Conservation (phyloP, 108 stramenopile genomes). For the Stephanodiscus minutulus region DNA sequence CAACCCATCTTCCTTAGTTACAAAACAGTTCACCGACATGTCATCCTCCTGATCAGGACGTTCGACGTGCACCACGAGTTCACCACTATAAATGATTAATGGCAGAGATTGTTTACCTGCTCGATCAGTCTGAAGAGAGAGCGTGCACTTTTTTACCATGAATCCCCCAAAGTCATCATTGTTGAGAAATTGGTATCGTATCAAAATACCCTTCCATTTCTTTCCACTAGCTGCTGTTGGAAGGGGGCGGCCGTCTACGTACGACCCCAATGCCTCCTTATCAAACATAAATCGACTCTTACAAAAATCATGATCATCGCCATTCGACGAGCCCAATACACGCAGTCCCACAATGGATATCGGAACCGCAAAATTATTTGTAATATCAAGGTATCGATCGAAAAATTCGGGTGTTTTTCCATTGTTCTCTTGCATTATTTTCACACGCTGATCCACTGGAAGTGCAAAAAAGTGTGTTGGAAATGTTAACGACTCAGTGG, state of each 20-base stretch:
- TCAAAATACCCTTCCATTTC: constrained; percentile 28
- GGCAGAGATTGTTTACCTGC: constrained; percentile 46
- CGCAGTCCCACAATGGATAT: constrained; percentile 25
- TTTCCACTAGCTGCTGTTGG: constrained; percentile 17
- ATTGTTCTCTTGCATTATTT: constrained; percentile 6
- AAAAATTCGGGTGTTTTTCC: constrained; percentile 24
- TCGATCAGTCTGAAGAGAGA: constrained; percentile 35
- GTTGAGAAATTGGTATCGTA: constrained; percentile 28
- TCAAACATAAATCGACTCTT: constrained; percentile 25
- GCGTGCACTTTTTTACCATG: constrained; percentile 23
- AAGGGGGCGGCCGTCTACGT: neutral
- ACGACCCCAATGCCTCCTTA: neutral
- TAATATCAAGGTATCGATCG: constrained; percentile 35
- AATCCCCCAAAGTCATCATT: neutral
- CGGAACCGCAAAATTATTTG: constrained; percentile 45
- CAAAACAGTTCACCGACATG: constrained; percentile 8
- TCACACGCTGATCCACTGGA: constrained; percentile 15
- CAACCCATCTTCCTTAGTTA: constrained; percentile 8
- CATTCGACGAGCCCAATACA: constrained; percentile 7
- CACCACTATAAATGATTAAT: constrained; percentile 40
- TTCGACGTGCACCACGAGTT: constrained; percentile 36
- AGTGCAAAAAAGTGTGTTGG: constrained; percentile 28
- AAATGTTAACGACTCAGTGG: constrained; percentile 42
- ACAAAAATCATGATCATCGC: constrained; percentile 27
- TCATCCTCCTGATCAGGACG: constrained; percentile 10